Evolutionary conservation across 2,329 filamentous ascomycete genomes (phyloP), one percentile per base, ranked within the genome.

Genomic region (Plectosphaerella plurivora): DNA sequence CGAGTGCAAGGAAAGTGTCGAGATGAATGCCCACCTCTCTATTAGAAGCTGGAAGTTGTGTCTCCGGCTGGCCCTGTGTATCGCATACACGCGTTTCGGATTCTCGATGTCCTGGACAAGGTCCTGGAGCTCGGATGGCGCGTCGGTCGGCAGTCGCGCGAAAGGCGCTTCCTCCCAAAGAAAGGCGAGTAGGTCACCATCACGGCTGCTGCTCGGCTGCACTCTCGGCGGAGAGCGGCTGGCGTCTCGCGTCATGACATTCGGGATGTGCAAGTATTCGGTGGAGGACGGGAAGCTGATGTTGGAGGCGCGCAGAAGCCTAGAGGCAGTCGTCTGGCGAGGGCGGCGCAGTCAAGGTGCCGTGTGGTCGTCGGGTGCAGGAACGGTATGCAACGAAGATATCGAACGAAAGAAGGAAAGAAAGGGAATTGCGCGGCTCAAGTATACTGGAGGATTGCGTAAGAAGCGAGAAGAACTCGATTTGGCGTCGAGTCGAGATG

Each of bases 1-100:
- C 59, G 48, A 63, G 54, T 41, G 36, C 49, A 24, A 53, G 33
- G 22, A 22, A 25, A 22, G 5, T 7, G n/a, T 5, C n/a, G 41
- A 20, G 6, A 12, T 20, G n/a, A 20, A 11, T 44, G 66, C 78
- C 58, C 65, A 88, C 85, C 79, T 83, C 62, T 88, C 83, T 14
- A 91, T 82, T 15, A 90, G 69, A 4, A 81, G 69, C 64, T 90
- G 86, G 56, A 87, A 83, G 57, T 79, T 75, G 61, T 86, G 81
- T 5, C 84, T 79, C 35, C 84, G 79, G 57, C 73, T 79, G 28
- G 83, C 82, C 49, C 74, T 75, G 62, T 86, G 78, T 18, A 87
- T 77, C 35, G 78, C 76, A 58, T 86, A 86, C 45, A 86, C 75
- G 51, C 76, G 75, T 56, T 74, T 78, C 3, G 84, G 84, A 56